Base-by-base conservation (phyloP, 169 alveolate genomes). In the Plasmodium inui region DNA sequence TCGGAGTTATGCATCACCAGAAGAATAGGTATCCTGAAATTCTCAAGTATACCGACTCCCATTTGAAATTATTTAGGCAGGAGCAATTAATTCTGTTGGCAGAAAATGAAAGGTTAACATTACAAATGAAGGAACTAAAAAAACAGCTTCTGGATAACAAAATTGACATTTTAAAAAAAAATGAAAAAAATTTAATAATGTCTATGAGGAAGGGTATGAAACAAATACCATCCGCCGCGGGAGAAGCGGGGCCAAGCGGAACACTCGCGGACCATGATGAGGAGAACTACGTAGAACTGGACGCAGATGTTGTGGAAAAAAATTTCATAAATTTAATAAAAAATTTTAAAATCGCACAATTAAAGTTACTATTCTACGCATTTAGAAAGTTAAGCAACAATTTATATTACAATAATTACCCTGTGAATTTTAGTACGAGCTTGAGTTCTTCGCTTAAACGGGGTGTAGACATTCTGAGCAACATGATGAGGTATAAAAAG, bases 61-160 rank as follows among this genome's bases (percentile, higher is more conserved):
- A 96, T 85, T 92, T 96, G 41, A 93, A 95, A 67, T 92, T 96
- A 41, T 93, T 96, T 71, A 93, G 98, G 34, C 98, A 96, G 83
- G 98, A 96, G 84, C 98, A 96, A 93, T 83, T 96, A 82, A 94
- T 95, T 84, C 82, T 96, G 46, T 82, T 96, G 92, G 96, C 98
- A 3, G 98, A 96, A 94, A 96, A 96, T 81, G 96, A 95, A 92
- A 92, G 98, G 26, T 82, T 96, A 79, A 95, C 96, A 53, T 61
- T 89, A 89, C 97, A 96, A 67, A 78, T 96, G 37, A 96, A 96
- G 53, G 96, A 95, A 26, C 71, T 96, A 67, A 86, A 96, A 41
- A 95, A 95, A 86, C 94, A 89, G 72, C 67, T 89, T 2, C 26
- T 89, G 73, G 94, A 89, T 80, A 89, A 89, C 76, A 89, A 89